Evolutionary conservation across 75 land plant genomes (phyloP).

Genomic region (Picea glauca): DNA sequence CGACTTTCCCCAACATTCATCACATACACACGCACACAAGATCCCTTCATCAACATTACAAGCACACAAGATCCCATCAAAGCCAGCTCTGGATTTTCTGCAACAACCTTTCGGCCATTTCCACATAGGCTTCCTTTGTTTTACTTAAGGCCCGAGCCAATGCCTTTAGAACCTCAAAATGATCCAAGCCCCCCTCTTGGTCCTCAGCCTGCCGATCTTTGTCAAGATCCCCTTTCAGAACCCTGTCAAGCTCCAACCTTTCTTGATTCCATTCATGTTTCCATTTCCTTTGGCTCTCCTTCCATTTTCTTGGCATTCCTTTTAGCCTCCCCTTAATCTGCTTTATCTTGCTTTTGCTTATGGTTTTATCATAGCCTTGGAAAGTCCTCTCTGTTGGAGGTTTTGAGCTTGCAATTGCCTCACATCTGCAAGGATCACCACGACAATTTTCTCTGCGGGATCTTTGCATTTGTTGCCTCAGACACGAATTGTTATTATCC

Average conservation of each 20-base stretch:
- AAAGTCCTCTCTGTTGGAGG: not conserved
- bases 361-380: constrained; percentile 1
- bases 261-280: constrained; percentile 58
- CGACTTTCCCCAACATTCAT: constrained; percentile 96
- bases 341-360: not conserved
- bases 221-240: constrained; percentile 27
- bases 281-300: constrained; percentile 57
- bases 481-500: not conserved
- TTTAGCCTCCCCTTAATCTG: not conserved
- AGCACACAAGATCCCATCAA: constrained; percentile 97
- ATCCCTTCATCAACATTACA: constrained; percentile 96
- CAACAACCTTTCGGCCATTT: constrained; percentile 67
- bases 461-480: not conserved
- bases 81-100: constrained; percentile 85
- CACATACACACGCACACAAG: constrained; percentile 80
- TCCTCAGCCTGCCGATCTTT: constrained; percentile 9
- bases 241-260: constrained; percentile 34
- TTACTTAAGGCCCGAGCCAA: constrained; percentile 40
- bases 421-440: not conserved
- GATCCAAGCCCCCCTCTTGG: constrained; percentile 32
- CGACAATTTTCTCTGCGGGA: not conserved
- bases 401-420: not conserved
- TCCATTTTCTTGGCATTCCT: constrained; percentile 11
- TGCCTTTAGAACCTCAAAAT: constrained; percentile 55
- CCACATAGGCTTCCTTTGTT: constrained; percentile 76